Base-by-base conservation (phyloP, 2,329 filamentous ascomycete genomes). In the Penicillium fuscoglaucum region DNA sequence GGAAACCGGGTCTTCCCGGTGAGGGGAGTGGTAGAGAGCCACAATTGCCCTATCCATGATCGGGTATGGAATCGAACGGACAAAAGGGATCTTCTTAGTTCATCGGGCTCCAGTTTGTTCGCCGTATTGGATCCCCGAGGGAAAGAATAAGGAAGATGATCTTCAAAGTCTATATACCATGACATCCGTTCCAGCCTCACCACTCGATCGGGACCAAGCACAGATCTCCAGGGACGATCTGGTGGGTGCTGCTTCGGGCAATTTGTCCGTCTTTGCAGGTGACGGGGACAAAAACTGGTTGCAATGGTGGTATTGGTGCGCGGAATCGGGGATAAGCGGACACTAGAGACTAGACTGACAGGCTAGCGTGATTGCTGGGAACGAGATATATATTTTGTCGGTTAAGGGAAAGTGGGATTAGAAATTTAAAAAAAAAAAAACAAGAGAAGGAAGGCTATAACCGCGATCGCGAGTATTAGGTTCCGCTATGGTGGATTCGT, bases 201-300 rank as follows among this genome's bases (percentile, higher is more conserved):
- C 55, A 29, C 41, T 61, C 58, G 61, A 64, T 66, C 60, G 60
- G 60, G 57, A 29, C 44, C 41, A 41, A 28, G 57, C 53, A 55
- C 48, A 50, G 49, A 61, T 67, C 53, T 55, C 57, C 58, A 61
- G 55, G 44, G 60, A 62, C 60, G 61, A 67, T 66, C 61, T 62
- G 17, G 40, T n/a, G 26, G 33, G 45, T 41, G 44, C 65, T 55
- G 39, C 40, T 68, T 67, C 59, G 61, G 65, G 66, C 17, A 65
- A 66, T 65, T 63, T 63, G 49, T 62, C 66, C 66, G 66, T 61
- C 49, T 49, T 28, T 67, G 66, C 64, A 64, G 56, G 9, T 13
- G 39, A 47, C 39, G 28, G 57, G 43, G 54, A 39, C 50, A 35
- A 19, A 41, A 52, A 56, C 55, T 15, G 6, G n/a, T 35, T 26